These are phyloP conservation scores for Lactarius vividus DNA, from an alignment of 768 basidiomycete genomes.

Conservation along the genomic window DNA sequence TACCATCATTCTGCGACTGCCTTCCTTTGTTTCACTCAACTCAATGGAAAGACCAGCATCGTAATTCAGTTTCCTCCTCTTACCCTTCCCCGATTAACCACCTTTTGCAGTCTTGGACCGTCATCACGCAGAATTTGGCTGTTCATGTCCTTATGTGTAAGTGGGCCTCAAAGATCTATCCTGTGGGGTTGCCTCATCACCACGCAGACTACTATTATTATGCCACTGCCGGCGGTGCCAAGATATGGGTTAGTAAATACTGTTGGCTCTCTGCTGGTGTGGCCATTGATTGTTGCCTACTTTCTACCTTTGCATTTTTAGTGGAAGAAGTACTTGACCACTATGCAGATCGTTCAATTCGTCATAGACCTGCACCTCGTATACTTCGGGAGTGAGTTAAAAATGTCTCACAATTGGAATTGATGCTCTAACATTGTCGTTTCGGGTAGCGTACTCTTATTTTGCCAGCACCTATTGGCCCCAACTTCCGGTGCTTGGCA, in stretches of 20 bases:
- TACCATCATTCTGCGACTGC: conserved; percentile 99
- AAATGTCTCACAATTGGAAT: background rate
- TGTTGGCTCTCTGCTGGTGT: background rate
- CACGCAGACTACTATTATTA: conserved; percentile 95
- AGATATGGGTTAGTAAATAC: conserved; percentile 75
- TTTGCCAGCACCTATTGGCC: conserved; percentile 59
- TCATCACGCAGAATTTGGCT: conserved; percentile 83
- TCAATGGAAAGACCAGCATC: conserved; percentile 92
- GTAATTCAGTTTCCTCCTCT: conserved; percentile 38
- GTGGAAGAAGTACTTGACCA: conserved; percentile 99
- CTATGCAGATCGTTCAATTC: conserved; percentile 96
- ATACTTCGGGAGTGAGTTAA: conserved; percentile 88
- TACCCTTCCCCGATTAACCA: background rate
- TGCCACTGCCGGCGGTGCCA: conserved; percentile 94
- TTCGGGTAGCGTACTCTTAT: conserved; percentile 68
- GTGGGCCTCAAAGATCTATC: conserved; percentile 34
- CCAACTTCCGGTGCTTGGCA: conserved; percentile 64
- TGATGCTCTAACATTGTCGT: background rate
- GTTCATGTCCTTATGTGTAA: conserved; percentile 98
- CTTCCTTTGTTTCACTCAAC: conserved; percentile 88
- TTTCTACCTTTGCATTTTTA: conserved; percentile 32
- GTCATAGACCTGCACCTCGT: conserved; percentile 86
- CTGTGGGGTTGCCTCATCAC: conserved; percentile 7
- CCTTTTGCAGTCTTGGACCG: conserved; percentile 81
- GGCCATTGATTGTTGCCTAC: background rate